Conservation (phyloP, 768 basidiomycete species). For the Rhodotorula taiwanensis region DNA sequence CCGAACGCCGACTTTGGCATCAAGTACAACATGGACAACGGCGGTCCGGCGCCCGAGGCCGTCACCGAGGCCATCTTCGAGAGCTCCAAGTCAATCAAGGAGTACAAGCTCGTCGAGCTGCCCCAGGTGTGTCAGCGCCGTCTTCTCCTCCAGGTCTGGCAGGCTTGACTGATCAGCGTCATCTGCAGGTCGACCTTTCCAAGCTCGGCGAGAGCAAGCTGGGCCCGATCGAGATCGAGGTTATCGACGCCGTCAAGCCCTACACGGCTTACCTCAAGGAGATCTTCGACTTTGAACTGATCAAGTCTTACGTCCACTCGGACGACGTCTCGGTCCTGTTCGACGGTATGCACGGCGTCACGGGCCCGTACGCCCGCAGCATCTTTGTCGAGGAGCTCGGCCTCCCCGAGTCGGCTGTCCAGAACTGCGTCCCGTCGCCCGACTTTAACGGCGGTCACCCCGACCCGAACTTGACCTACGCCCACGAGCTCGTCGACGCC, state of each 20-base stretch:
- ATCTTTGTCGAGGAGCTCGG: slow-evolving; percentile 78
- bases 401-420: slow-evolving; percentile 69
- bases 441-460: slow-evolving; percentile 98
- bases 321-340: slow-evolving; percentile 71
- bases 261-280: slow-evolving; percentile 73
- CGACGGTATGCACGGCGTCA: slow-evolving; percentile 93
- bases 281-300: slow-evolving; percentile 91
- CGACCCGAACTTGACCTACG: slow-evolving; percentile 97
- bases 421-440: slow-evolving; percentile 83
- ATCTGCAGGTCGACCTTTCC: slow-evolving; percentile 66
- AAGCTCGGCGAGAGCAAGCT: slow-evolving; percentile 70
- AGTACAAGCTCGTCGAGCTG: slow-evolving; percentile 76
- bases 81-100: slow-evolving; percentile 74
- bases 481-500: slow-evolving; percentile 81
- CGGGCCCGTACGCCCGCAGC: slow-evolving; percentile 87
- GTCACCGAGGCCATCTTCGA: slow-evolving; percentile 95
- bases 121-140: slow-evolving; percentile 55
- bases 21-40: slow-evolving; percentile 97
- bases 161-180: background rate
- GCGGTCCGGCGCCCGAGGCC: slow-evolving; percentile 91
- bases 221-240: slow-evolving; percentile 74
- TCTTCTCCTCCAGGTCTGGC: background rate
- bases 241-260: slow-evolving; percentile 90
- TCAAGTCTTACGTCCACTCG: slow-evolving; percentile 79
- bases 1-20: slow-evolving; percentile 97